Conservation (phyloP, 106 monocot genomes). For the Dendrobium catenatum region DNA sequence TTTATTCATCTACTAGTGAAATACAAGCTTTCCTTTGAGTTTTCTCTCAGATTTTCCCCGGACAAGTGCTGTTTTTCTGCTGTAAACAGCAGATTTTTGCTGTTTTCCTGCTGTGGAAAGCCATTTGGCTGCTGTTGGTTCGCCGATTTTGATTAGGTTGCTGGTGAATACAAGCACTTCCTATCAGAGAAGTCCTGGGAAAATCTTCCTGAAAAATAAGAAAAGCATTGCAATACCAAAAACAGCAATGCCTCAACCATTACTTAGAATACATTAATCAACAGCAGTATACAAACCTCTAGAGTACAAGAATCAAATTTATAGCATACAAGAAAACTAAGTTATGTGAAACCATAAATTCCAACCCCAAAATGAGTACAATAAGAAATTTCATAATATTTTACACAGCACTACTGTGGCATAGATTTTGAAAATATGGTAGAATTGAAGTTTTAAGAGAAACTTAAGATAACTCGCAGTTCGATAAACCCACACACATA, state of each 20-base stretch:
- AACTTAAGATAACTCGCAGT: not conserved
- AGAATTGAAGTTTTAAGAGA: not conserved
- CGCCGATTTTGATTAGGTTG: no score
- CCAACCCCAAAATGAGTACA: not conserved
- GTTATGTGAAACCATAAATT: not conserved
- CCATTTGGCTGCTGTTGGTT: no score
- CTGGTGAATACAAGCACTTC: no score
- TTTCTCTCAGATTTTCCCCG: no score
- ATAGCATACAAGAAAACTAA: not conserved
- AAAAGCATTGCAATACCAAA: not conserved
- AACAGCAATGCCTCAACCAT: constrained; percentile 1
- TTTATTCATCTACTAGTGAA: no score
- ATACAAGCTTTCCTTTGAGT: no score
- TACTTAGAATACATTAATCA: not conserved
- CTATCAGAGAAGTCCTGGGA: constrained; percentile 34
- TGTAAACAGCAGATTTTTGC: no score
- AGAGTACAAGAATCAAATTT: not conserved
- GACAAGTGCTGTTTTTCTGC: no score
- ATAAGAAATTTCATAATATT: not conserved
- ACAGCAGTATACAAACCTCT: not conserved
- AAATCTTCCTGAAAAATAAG: constrained; percentile 59
- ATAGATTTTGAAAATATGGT: not conserved
- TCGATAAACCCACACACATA: not conserved
- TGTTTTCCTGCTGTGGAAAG: no score
- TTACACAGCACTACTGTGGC: not conserved